Evolutionary conservation across 2,329 filamentous ascomycete genomes (phyloP).

Genomic region (Diaporthe aspalathi): DNA sequence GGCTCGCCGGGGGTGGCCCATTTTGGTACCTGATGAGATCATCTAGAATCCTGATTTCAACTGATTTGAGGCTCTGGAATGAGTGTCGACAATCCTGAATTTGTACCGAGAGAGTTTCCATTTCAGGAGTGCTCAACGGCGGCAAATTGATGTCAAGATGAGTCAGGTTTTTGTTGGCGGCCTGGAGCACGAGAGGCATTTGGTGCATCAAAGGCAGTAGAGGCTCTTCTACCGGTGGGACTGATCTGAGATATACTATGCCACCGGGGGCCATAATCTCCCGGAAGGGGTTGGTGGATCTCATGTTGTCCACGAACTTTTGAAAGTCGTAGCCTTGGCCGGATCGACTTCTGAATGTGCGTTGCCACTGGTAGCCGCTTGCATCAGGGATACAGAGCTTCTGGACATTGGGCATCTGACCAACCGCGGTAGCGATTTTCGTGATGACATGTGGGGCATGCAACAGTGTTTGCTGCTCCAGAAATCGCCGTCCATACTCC

Average conservation of each 20-base stretch:
- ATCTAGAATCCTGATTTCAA: not conserved
- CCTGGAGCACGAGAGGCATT: not conserved
- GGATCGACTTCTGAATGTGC: not conserved
- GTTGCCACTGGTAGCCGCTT: not conserved
- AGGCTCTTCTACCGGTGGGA: not conserved
- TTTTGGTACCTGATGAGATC: not conserved
- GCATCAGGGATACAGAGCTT: not conserved
- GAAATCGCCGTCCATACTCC: not conserved
- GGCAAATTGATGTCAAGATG: not conserved
- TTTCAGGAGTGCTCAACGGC: rapidly evolving
- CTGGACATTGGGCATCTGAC: not conserved
- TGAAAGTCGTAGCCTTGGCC: not conserved
- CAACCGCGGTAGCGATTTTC: not conserved
- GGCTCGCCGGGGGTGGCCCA: not conserved
- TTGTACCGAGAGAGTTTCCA: not conserved
- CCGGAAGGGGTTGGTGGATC: not conserved
- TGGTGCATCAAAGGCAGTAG: not conserved
- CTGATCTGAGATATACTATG: too few relatives aligned
- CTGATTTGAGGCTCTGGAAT: not conserved
- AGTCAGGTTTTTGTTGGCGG: not conserved
- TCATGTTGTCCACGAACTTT: not conserved
- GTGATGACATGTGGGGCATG: not conserved
- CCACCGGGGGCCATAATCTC: not conserved
- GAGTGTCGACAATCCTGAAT: not conserved
- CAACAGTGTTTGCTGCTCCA: not conserved